Percentiles rank a stretch among this genome's conserved stretches.
Evolutionary conservation across 2,329 filamentous ascomycete genomes (phyloP).

Genomic region (Dothideomycetidae sp.): DNA sequence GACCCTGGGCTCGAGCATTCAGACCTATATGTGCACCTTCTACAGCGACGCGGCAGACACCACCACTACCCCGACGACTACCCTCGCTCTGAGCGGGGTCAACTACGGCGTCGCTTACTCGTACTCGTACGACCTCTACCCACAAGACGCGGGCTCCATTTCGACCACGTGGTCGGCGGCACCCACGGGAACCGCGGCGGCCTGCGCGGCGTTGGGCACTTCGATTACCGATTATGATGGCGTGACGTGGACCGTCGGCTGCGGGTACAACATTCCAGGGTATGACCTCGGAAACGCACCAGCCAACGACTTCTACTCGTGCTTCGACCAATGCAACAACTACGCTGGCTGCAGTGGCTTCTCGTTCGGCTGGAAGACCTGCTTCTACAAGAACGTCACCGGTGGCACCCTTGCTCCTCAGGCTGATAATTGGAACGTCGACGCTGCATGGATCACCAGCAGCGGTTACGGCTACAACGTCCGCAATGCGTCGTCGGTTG

Average conservation of each 20-base stretch:
- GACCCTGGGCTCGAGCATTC: constrained; percentile 6
- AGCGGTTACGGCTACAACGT: constrained; percentile 7
- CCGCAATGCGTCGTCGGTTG: not conserved
- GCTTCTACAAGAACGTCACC: constrained; percentile 12
- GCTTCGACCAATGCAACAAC: constrained; percentile 11
- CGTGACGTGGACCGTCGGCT: constrained; percentile 10
- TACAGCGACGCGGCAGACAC: constrained; percentile 7
- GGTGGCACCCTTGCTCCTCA: constrained; percentile 9
- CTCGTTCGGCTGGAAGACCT: constrained; percentile 10
- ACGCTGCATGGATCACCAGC: constrained; percentile 10
- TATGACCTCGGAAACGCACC: constrained; percentile 11
- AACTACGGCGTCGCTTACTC: constrained; percentile 10
- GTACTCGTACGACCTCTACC: constrained; percentile 10
- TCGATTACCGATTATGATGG: constrained; percentile 8
- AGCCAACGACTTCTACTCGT: constrained; percentile 11
- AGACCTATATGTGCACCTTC: constrained; percentile 9
- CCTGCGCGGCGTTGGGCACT: constrained; percentile 9
- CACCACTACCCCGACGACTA: not conserved
- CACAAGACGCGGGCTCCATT: constrained; percentile 10
- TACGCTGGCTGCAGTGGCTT: constrained; percentile 9
- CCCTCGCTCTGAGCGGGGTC: not conserved
- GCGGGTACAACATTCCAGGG: constrained; percentile 11
- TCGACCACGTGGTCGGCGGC: constrained; percentile 9
- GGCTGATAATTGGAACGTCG: constrained; percentile 9
- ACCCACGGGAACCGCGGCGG: constrained; percentile 9